Base-by-base conservation (phyloP, 805 yeast species). In the Suhomyces prunicola region DNA sequence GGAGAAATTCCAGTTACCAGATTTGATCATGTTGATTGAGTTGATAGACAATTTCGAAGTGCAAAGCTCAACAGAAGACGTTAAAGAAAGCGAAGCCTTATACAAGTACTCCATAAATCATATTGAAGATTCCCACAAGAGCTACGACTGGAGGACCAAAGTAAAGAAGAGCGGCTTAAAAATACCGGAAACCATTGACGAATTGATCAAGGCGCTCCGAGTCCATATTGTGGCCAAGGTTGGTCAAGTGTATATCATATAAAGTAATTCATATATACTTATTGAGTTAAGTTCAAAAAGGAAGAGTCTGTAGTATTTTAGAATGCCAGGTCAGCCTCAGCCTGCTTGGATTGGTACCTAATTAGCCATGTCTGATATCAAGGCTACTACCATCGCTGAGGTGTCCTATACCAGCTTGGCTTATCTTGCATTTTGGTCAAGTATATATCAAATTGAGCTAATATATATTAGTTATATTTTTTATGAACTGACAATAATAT, bases 131-230 rank as follows among this genome's bases (percentile, higher is more conserved):
- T 56, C 55, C 2, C 51, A 60, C 5, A 46, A 55, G n/a, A 46
- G 42, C 1, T 65, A 67, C 54, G 80, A 76, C 51, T 76, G 80
- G 80, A 67, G 78, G 54, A 53, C 48, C 6, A 44, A 61, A 26
- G 51, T 70, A 52, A 54, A 57, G 27, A 46, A 59, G 5, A 54
- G 51, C 6, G 56, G 56, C 0, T 44, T 52, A 6, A 49, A 50
- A 6, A 53, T 69, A 1, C 78, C 79, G 4, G 40, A 50, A 3
- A 56, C 61, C 23, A 65, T 72, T 2, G 55, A 60, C 9, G 62
- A 54, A 19, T 60, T 75, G 44, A 48, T 69, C 7, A 61, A 59
- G 47, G 52, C 54, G 3, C 59, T 76, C 26, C 61, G 80, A 50
- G 66, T 67, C 50, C 66, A 63, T 49, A 66, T 76, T 3, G 66